phyloP scores from a whole-genome alignment of 352 stramenopile genomes.

The Globisporangium lucens region DNA sequence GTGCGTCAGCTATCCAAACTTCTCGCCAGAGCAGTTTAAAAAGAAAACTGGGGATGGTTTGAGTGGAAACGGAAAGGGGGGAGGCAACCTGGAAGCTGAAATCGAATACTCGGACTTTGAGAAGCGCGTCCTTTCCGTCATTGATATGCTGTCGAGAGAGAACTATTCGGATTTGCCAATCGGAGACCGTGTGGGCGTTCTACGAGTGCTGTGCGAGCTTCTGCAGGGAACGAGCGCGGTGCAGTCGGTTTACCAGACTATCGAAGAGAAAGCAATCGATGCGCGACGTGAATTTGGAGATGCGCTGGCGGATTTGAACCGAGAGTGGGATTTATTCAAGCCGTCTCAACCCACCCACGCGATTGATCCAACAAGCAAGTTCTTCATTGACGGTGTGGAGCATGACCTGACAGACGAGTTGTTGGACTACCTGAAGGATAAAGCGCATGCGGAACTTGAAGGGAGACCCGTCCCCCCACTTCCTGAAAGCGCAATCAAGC shows the following conservation, averaged over 20 bases:
- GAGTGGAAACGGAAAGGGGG: slow-evolving; percentile 18
- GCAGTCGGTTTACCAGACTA: slow-evolving; percentile 56
- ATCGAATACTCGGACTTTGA: slow-evolving; percentile 62
- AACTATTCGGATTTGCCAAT: slow-evolving; percentile 57
- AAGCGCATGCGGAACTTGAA: slow-evolving; percentile 60
- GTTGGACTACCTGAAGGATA: slow-evolving; percentile 61
- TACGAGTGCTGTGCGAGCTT: slow-evolving; percentile 67
- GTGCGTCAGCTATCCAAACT: slow-evolving; percentile 51
- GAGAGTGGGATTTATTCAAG: slow-evolving; percentile 56
- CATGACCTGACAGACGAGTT: slow-evolving; percentile 71
- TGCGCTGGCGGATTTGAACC: slow-evolving; percentile 55
- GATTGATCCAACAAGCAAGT: slow-evolving; percentile 58
- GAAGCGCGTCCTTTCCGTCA: slow-evolving; percentile 50
- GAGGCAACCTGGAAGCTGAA: slow-evolving; percentile 22
- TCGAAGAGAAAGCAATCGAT: slow-evolving; percentile 67
- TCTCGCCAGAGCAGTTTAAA: slow-evolving; percentile 48
- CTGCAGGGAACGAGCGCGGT: slow-evolving; percentile 47
- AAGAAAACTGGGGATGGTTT: slow-evolving; percentile 34
- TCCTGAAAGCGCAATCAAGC: slow-evolving; percentile 34
- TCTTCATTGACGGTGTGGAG: slow-evolving; percentile 72
- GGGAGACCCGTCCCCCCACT: slow-evolving; percentile 40
- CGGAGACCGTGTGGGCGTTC: slow-evolving; percentile 49
- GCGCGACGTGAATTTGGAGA: slow-evolving; percentile 48
- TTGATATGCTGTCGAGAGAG: slow-evolving; percentile 67
- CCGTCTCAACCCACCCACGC: slow-evolving; percentile 39